phyloP scores from a whole-genome alignment of 768 basidiomycete genomes.

The Tylopilus subfusipes region DNA sequence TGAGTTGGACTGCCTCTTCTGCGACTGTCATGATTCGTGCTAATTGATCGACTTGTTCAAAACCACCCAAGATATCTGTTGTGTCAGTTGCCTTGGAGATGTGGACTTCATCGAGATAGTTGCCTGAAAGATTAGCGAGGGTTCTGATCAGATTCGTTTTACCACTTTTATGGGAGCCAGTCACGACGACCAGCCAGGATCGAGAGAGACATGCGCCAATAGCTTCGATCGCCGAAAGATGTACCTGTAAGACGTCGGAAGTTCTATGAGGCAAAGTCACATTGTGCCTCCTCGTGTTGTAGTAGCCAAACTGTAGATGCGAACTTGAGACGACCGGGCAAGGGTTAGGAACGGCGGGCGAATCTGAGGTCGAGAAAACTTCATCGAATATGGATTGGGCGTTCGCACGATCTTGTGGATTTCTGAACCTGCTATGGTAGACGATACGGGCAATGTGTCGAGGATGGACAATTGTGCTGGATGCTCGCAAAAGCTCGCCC shows the following conservation, averaged over 20 bases:
- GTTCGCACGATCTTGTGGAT: conserved; percentile 53
- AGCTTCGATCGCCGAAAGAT: conserved; percentile 68
- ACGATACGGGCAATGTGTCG: conserved; percentile 62
- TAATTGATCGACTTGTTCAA: conserved; percentile 81
- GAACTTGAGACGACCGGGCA: conserved; percentile 38
- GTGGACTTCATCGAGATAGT: conserved; percentile 63
- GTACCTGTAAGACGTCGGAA: conserved; percentile 54
- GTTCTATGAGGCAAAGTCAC: conserved; percentile 37
- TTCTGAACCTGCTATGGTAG: conserved; percentile 87
- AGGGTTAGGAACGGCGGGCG: conserved; percentile 39
- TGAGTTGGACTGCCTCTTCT: conserved; percentile 37
- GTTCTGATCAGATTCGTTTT: conserved; percentile 74
- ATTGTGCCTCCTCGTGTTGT: conserved; percentile 35
- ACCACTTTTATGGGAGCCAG: conserved; percentile 68
- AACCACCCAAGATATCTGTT: conserved; percentile 90
- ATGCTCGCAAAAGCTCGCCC: conserved; percentile 53
- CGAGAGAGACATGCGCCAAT: conserved; percentile 68
- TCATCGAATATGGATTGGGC: conserved; percentile 54
- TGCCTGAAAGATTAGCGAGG: conserved; percentile 69
- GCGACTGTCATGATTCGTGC: conserved; percentile 37
- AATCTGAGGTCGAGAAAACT: conserved; percentile 38
- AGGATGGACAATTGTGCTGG: conserved; percentile 43
- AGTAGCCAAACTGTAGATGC: conserved; percentile 66
- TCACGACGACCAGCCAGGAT: conserved; percentile 87
- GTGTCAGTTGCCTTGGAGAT: conserved; percentile 89